Base-by-base conservation (phyloP, 176 grass and related monocot genomes). In the Aechmea fasciata region DNA sequence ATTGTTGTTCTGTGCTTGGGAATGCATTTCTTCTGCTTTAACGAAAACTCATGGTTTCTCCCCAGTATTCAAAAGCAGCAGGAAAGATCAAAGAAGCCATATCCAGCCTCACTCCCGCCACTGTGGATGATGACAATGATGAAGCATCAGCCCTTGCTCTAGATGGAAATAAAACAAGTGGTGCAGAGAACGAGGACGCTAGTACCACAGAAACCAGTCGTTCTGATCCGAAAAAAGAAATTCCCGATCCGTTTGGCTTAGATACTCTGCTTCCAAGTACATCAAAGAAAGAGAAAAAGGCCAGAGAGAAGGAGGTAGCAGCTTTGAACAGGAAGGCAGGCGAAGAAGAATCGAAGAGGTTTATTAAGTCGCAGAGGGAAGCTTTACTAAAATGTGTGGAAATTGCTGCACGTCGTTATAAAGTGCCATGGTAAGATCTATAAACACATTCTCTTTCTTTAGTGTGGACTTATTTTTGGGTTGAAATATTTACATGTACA, bases 51-150 rank as follows among this genome's bases (percentile, higher is more conserved):
- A 11, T 0, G 73, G 50, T 53, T 48, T 57, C 71, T 79, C 67
- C 80, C 49, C 63, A 99, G 94, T 93, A 85, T 65, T 90, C 82
- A 50, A 97, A 97, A 74, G 80, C 82, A 73, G 89, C 88, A 49
- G 81, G 86, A 66, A 99, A 90, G 80, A 85, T 99, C 48, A 93
- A 93, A 87, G 84, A 93, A 69, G 74, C 76, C 59, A 90, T 88
- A 66, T 90, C 79, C 67, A 82, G 68, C 3, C 84, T 99, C 23
- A 87, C 89, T 26, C 48, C 66, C 0, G 84, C 82, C 18, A 87
- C 94, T 15, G 20, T 4, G 26, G 89, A 93, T 64, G 94, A 99
- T 77, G 89, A 90, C 48, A 83, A 78, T 12, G 77, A 90, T 72
- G 94, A 99, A 78, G 79, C 80, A 10, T 55, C 82, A 59, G 78